These are phyloP conservation scores for Mrakia hoshinonis DNA, from an alignment of 768 basidiomycete genomes.

Conservation along the genomic window DNA sequence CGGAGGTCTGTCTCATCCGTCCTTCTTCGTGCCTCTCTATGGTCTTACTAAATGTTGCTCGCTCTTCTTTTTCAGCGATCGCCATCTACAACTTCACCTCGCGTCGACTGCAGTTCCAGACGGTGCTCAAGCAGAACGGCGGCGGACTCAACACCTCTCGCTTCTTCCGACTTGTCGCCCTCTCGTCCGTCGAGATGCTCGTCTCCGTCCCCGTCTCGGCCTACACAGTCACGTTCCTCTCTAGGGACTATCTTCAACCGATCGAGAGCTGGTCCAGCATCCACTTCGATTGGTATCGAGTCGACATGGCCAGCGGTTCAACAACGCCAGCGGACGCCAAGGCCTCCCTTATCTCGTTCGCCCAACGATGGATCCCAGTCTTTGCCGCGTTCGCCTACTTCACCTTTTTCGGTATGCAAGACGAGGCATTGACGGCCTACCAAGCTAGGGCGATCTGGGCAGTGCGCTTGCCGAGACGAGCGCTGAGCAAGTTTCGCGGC, in stretches of 20 bases:
- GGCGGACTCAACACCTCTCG: conserved; percentile 22
- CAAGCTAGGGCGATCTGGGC: too few species aligned
- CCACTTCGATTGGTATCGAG: too few species aligned
- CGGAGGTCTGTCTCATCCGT: conserved; percentile 19
- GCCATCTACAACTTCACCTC: conserved; percentile 22
- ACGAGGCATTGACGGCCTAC: neutral
- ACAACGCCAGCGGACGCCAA: too few species aligned
- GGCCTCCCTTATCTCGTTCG: too few species aligned
- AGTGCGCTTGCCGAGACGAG: too few species aligned
- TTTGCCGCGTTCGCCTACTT: too few species aligned
- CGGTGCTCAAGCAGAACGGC: conserved; percentile 6
- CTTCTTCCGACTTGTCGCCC: conserved; percentile 19
- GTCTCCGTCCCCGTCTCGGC: conserved; percentile 9
- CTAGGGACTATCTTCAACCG: too few species aligned
- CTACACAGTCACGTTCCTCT: neutral
- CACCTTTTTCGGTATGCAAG: too few species aligned
- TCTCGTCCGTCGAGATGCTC: conserved; percentile 26
- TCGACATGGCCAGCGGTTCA: too few species aligned
- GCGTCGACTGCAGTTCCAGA: conserved; percentile 23
- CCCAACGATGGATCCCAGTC: too few species aligned
- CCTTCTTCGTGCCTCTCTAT: too few species aligned
- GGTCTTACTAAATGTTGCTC: neutral
- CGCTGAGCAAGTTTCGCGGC: too few species aligned
- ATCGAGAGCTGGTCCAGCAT: conserved; percentile 2
- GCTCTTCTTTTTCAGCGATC: neutral